Base-by-base conservation (phyloP, 768 basidiomycete genomes). In the Calvatia gigantea region DNA sequence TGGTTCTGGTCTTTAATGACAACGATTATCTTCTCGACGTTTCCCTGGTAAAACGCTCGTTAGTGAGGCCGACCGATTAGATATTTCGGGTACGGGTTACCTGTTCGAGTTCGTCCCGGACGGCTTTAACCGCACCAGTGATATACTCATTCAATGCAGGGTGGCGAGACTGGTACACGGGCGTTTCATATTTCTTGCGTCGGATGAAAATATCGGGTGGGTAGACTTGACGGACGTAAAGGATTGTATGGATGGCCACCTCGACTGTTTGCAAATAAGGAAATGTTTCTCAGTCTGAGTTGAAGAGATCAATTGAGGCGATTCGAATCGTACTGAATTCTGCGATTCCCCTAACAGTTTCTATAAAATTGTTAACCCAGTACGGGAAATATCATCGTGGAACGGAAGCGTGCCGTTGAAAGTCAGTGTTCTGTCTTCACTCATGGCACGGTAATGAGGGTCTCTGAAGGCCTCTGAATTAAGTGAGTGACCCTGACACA, bases 111-210 rank as follows among this genome's bases (percentile, higher is more conserved):
- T 96, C 93, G 43, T 91, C 89, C 17, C 80, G 77, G 27, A 94
- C 69, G n/a, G 91, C 87, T 64, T 87, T 87, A 55, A 94, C 78
- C 2, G 91, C 88, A 17, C 89, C 89, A n/a, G 91, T 83, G 54
- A 98, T 87, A 67, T 97, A 98, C 42, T 88, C 85, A 60, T 91
- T 89, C 50, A 98, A 75, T 38, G 82, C 82, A 2, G 94, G 94
- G 67, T 95, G 91, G n/a, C 94, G 84, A 3, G 91, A 93, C 71
- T 97, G 94, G 66, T 85, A 98, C 8, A 96, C 92, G 0, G 92
- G 89, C 0, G 88, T 88, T 57, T 92, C 85, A 68, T 94, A 97
- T 67, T 94, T 94, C 73, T 89, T 89, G 54, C 91, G 80, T 38
- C 93, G 81, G 35, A 89, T 78, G 67, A 98, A 98, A 17, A 97